Conservation (phyloP, 2,329 filamentous ascomycete genomes). For the Diaporthe nobilis region DNA sequence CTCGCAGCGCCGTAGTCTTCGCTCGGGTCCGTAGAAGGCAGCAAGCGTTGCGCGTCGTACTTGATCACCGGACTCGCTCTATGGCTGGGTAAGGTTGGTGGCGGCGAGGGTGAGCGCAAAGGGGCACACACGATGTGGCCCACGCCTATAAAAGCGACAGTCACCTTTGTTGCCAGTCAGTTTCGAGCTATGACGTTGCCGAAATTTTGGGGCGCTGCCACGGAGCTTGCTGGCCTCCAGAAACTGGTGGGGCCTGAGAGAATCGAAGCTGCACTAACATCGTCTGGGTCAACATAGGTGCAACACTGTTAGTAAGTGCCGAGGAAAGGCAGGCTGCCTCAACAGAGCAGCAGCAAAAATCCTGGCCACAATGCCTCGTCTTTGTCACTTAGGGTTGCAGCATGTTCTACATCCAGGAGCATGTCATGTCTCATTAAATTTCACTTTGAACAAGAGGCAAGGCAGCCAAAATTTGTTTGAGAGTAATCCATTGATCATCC, state of each 20-base stretch:
- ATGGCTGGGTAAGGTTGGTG: not conserved
- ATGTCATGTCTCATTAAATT: not conserved
- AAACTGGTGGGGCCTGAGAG: constrained; percentile 7
- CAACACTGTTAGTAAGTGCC: not conserved
- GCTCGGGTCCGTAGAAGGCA: not conserved
- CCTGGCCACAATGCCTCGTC: not conserved
- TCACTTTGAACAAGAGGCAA: not conserved
- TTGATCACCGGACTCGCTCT: constrained; percentile 14
- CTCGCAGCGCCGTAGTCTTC: not conserved
- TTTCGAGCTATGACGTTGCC: constrained; percentile 33
- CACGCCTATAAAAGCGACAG: not conserved
- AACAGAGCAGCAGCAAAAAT: not conserved
- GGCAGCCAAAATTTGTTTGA: not conserved
- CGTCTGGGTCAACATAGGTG: no score
- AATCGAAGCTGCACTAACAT: not conserved
- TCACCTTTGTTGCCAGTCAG: constrained; percentile 4
- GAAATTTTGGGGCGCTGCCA: constrained; percentile 2
- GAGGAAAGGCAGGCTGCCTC: not conserved
- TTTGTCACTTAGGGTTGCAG: not conserved
- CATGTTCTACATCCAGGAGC: not conserved
- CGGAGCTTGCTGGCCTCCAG: constrained; percentile 19
- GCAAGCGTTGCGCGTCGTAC: constrained; percentile 20
- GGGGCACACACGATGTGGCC: not conserved
- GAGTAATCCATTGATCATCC: constrained; percentile 30
- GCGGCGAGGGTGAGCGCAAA: not conserved